A percentile compares a stretch with the other conserved stretches of the same genome.
phyloP scores from a whole-genome alignment of 1,284 basidiomycete genomes.

The Kalmanozyma brasiliensis region DNA sequence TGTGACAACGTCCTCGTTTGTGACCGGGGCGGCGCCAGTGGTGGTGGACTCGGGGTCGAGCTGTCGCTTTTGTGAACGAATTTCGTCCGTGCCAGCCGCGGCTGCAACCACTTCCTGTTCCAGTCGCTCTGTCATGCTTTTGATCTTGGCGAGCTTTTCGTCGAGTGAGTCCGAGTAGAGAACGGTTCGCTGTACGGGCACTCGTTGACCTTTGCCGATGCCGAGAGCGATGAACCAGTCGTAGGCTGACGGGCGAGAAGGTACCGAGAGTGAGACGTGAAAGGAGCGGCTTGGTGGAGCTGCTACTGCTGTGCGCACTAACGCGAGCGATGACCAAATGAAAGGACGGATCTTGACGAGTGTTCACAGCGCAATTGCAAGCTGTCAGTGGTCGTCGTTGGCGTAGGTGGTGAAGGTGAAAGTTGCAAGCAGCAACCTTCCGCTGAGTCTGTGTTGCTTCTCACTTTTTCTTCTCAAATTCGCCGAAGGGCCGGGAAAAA shows the following conservation, averaged over 20 bases:
- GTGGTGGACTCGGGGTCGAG: conserved; percentile 7
- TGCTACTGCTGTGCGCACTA: conserved; percentile 8
- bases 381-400: too few species aligned
- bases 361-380: too few species aligned
- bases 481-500: too few species aligned
- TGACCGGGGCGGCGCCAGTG: background rate
- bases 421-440: conserved; percentile 3
- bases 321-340: background rate
- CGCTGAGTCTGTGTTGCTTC: background rate
- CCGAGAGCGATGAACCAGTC: conserved; percentile 35
- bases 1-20: background rate
- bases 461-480: too few species aligned
- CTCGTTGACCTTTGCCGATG: conserved; percentile 32
- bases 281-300: background rate
- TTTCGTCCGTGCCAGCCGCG: background rate
- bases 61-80: conserved; percentile 15
- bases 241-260: background rate
- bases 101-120: conserved; percentile 17
- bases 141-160: conserved; percentile 27
- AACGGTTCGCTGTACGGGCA: conserved; percentile 20
- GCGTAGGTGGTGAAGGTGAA: background rate
- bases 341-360: background rate
- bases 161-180: conserved; percentile 34
- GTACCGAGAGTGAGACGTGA: conserved; percentile 13
- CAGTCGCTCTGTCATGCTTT: conserved; percentile 26